Percentiles rank a stretch among this genome's conserved stretches.
These are phyloP conservation scores for Gastrolobium villosum DNA, from an alignment of 306 rosid genomes.

Conservation along the genomic window DNA sequence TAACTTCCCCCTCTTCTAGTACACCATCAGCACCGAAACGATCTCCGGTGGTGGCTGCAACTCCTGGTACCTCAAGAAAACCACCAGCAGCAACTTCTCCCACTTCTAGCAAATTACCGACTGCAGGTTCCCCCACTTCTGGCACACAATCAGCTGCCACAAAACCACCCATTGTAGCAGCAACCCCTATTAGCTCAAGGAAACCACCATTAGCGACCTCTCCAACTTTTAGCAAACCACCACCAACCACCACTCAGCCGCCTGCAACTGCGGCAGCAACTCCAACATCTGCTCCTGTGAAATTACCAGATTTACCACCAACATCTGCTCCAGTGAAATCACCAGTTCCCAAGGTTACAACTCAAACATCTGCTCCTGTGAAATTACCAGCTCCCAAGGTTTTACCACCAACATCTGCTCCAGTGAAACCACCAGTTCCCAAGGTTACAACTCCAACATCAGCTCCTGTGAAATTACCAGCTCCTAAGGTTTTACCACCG, in stretches of 20 bases:
- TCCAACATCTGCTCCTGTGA: constrained; percentile 20
- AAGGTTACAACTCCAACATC: constrained; percentile 21
- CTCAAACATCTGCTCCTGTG: constrained; percentile 20
- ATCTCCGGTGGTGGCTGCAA: no score
- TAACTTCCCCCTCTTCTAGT: background rate
- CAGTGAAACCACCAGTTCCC: background rate
- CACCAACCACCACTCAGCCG: background rate
- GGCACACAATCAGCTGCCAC: background rate
- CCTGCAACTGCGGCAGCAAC: background rate
- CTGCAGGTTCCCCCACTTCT: constrained; percentile 27
- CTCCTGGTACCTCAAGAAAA: background rate
- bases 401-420: background rate
- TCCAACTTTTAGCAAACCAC: constrained; percentile 19
- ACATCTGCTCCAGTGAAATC: constrained; percentile 5
- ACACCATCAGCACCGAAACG: background rate
- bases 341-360: constrained; percentile 9
- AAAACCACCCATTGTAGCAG: constrained; percentile 30
- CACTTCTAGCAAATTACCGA: constrained; percentile 47
- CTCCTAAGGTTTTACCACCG: constrained; percentile 36
- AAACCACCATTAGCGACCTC: constrained; percentile 37
- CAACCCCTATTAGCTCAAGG: constrained; percentile 22
- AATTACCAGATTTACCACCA: constrained; percentile 24
- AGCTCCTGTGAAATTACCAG: constrained; percentile 31
- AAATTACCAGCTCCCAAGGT: constrained; percentile 20
- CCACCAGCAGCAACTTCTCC: background rate